These are phyloP conservation scores for Daldinia concentrica DNA, from an alignment of 495 filamentous ascomycete species.

Conservation along the genomic window DNA sequence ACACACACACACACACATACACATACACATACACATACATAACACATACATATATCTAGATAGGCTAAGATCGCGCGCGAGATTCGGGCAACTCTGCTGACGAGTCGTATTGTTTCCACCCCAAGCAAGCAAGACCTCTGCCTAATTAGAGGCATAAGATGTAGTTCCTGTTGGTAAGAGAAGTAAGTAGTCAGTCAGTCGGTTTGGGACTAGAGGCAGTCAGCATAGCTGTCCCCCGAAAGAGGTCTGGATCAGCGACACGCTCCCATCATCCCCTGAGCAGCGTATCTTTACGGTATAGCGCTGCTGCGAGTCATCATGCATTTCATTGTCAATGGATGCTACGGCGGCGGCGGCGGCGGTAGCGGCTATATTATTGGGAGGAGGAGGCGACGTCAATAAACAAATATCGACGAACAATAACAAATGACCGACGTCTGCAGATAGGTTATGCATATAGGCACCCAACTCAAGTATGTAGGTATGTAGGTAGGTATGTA, in stretches of 20 bases:
- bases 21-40: neutral
- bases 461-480: too few relatives aligned
- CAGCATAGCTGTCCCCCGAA: constrained; percentile 19
- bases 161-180: constrained; percentile 15
- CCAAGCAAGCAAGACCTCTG: neutral
- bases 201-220: constrained; percentile 32
- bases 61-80: constrained; percentile 17
- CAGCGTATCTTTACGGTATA: constrained; percentile 8
- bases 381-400: constrained; percentile 16
- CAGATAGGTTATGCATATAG: neutral
- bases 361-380: constrained; percentile 26
- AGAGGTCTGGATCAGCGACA: constrained; percentile 26
- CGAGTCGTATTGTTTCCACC: constrained; percentile 1
- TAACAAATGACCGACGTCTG: neutral
- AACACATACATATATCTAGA: constrained; percentile 11
- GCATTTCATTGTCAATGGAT: constrained; percentile 22
- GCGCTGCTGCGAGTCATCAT: constrained; percentile 43
- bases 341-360: constrained; percentile 18
- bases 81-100: constrained; percentile 19
- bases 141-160: constrained; percentile 14
- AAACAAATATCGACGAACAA: constrained; percentile 29
- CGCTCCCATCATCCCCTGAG: constrained; percentile 4
- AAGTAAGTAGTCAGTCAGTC: neutral
- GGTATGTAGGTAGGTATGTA: too few relatives aligned
- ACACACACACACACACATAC: neutral